Base-by-base conservation (phyloP, 805 yeast species). In the Torulaspora franciscae region DNA sequence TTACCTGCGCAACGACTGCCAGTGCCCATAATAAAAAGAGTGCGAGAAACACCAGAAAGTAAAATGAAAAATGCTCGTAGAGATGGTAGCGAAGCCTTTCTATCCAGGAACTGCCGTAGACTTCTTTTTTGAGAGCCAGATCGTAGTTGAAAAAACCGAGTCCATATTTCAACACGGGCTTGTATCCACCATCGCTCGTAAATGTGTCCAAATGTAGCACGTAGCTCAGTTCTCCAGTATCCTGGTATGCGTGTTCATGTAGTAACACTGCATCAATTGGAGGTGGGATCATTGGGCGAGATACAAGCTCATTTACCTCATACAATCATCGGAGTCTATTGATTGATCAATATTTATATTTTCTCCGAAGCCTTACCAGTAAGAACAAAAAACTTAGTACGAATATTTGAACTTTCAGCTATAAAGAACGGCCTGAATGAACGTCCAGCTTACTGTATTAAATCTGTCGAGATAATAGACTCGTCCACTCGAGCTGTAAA, bases 181-280 rank as follows among this genome's bases (percentile, higher is more conserved):
- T 62, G 46, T 52, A 63, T 1, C 66, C 67, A 34, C 65, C 66
- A n/a, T 49, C 46, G n/a, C 50, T 54, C 9, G 57, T 48, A 42
- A 59, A 64, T 13, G 64, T 64, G 1, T 46, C 52, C 15, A 59
- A 54, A 32, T 56, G 44, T 40, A 65, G 48, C 9, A 65, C 66
- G 14, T 46, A 47, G 5, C 45, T 40, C n/a, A 65, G 43, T 43
- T 63, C 61, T 2, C 58, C 57, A 3, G 57, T 59, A 19, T 68
- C 70, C n/a, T 58, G 53, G 40, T 49, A 68, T 4, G 63, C 56
- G 43, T 68, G 71, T 37, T 68, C 72, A 48, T 68, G 63, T 9
- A 67, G 46, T 19, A 68, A 43, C 8, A 58, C 64, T 8, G 68
- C 59, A 37, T 68, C 72, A n/a, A 55, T 47, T 15, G 66, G 68